Conservation (phyloP, 495 filamentous ascomycete species). For the Annulohypoxylon moriforme region DNA sequence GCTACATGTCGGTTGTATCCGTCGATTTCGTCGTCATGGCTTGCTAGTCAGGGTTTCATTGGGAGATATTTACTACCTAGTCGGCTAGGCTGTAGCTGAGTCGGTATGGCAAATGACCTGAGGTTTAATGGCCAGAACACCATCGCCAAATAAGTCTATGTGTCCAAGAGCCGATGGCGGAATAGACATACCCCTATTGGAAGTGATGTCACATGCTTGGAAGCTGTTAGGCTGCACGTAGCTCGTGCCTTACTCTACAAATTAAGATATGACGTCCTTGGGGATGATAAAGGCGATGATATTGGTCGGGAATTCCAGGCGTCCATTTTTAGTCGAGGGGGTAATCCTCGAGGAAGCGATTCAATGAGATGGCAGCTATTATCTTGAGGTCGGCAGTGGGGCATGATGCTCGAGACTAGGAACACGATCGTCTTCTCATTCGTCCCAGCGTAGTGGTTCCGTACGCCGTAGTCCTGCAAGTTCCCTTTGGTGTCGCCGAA, state of each 20-base stretch:
- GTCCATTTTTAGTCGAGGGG: slow-evolving; percentile 17
- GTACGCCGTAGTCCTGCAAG: slow-evolving; percentile 45
- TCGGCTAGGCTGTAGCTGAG: slow-evolving; percentile 22
- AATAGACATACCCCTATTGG: slow-evolving; percentile 11
- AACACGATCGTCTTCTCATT: slow-evolving; percentile 36
- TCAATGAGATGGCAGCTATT: slow-evolving; percentile 25
- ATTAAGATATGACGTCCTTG: slow-evolving; percentile 20
- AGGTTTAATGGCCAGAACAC: slow-evolving; percentile 6
- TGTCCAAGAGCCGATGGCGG: slow-evolving; percentile 31
- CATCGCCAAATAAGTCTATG: slow-evolving; percentile 21
- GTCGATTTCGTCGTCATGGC: slow-evolving; percentile 25
- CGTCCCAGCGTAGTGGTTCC: slow-evolving; percentile 46
- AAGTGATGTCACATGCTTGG: slow-evolving; percentile 32
- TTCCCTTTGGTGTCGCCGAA: slow-evolving; percentile 45
- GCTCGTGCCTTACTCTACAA: slow-evolving; percentile 32
- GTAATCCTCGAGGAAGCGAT: slow-evolving; percentile 20
- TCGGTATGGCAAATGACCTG: slow-evolving; percentile 8
- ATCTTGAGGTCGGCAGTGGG: slow-evolving; percentile 40
- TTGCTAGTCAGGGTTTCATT: slow-evolving; percentile 26
- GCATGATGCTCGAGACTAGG: slow-evolving; percentile 39
- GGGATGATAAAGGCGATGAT: slow-evolving; percentile 18
- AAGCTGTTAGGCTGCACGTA: slow-evolving; percentile 28
- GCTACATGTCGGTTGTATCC: slow-evolving; percentile 22
- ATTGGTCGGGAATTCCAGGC: slow-evolving; percentile 29
- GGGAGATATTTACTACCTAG: slow-evolving; percentile 12